These are phyloP conservation scores for Fraxinus latifolia DNA, from an alignment of 305 asterid species.

Conservation along the genomic window DNA sequence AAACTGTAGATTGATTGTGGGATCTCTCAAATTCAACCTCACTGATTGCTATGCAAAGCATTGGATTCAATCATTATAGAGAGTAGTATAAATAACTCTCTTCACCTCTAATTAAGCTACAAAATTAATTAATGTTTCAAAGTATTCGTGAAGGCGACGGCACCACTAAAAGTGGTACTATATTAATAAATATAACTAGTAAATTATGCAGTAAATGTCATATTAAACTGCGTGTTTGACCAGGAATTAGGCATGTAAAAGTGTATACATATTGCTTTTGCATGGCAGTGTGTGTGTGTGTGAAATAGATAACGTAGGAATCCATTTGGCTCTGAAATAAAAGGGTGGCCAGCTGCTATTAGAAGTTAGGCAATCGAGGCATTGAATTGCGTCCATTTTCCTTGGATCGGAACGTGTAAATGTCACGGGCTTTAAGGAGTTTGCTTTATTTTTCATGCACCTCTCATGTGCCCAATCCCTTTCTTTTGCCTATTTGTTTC, in stretches of 20 bases:
- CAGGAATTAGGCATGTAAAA: conserved; percentile 21
- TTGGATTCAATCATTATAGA: neutral
- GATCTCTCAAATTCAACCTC: conserved; percentile 8
- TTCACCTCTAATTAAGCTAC: neutral
- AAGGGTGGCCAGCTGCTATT: neutral
- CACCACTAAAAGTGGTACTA: conserved; percentile 13
- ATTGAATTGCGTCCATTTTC: conserved; percentile 32
- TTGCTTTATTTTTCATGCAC: conserved; percentile 39
- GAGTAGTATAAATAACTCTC: neutral
- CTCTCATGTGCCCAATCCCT: conserved; percentile 37
- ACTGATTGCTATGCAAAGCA: neutral
- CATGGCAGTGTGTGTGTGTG: neutral
- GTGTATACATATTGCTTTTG: neutral
- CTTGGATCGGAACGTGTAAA: conserved; percentile 48
- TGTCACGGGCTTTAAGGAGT: conserved; percentile 55
- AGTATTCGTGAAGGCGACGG: conserved; percentile 73
- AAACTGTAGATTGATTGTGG: neutral
- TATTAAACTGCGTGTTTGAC: conserved; percentile 46
- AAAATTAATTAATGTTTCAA: conserved; percentile 27
- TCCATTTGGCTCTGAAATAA: conserved; percentile 35
- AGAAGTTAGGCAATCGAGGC: conserved; percentile 29
- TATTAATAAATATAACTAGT: neutral
- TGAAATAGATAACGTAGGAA: conserved; percentile 33
- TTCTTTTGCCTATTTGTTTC: neutral
- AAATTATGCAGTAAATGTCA: conserved; percentile 21